Evolutionary conservation across 106 monocot species (phyloP), one percentile per base, ranked within the genome.

Genomic region (Dioscorea alata): DNA sequence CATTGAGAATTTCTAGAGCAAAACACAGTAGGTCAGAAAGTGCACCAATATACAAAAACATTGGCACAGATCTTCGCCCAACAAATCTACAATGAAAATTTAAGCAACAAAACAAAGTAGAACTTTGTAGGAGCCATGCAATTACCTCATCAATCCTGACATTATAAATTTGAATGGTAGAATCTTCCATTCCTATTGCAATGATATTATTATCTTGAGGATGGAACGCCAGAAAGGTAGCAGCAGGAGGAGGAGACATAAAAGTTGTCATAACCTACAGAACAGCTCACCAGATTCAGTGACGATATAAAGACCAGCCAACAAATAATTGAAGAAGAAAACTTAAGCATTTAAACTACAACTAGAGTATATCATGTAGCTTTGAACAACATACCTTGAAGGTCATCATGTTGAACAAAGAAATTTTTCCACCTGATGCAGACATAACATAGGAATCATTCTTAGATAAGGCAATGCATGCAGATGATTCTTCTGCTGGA

Each of bases 381-480:
- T 42, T 8, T 10, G 10, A 24, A 12, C 2, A 16, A 17, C 54
- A 13, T 71, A 83, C 88, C 85, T 89, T 85, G 69, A 85, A 89
- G 23, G 85, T 89, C 89, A 89, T 89, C 89, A 89, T 89, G 74
- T 89, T 89, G 69, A 89, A 90, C 33, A 95, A 69, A 33, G 94
- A 90, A 67, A 95, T 83, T 74, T 91, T 95, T 52, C 94, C 94
- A 70, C 94, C 88, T 60, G 94, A 91, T 59, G 94, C 94, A 53
- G 94, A 95, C 94, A 95, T 91, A 35, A 95, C 94, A 74, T 95
- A 95, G 4, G 94, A 95, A 56, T 95, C 91, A 81, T 95, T 91
- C 68, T 91, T 91, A 14, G 94, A 95, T 69, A 95, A 70, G 54
- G 94, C 91, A 71, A 95, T 85, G 49, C 94, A 95, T 61, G 90